Percentiles rank a stretch among this genome's conserved stretches.
These are phyloP conservation scores for Juglanconis sp. DNA, from an alignment of 2,329 filamentous ascomycete species.

Conservation along the genomic window DNA sequence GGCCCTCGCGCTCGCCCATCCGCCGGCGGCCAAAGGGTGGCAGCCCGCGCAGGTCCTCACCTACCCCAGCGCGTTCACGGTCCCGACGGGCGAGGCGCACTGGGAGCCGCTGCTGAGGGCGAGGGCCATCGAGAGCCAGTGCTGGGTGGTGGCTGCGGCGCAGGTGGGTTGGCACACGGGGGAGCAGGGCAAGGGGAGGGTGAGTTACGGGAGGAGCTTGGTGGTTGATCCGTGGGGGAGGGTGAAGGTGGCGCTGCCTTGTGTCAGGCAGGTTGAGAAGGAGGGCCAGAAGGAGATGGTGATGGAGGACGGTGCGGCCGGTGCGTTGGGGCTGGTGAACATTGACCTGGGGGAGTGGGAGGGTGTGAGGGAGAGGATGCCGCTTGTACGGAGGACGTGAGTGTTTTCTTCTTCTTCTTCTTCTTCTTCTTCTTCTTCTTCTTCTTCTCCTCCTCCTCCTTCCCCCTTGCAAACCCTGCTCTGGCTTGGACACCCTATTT, in stretches of 20 bases:
- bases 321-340: conserved; percentile 52
- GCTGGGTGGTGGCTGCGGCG: conserved; percentile 82
- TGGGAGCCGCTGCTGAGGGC: conserved; percentile 79
- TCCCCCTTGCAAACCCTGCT: neutral
- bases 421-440: neutral
- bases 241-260: conserved; percentile 58
- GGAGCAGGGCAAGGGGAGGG: conserved; percentile 47
- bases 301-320: conserved; percentile 34
- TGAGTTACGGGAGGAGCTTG: conserved; percentile 82
- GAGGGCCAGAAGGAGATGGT: conserved; percentile 44
- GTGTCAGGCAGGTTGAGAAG: conserved; percentile 40
- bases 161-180: conserved; percentile 66
- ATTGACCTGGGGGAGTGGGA: conserved; percentile 48
- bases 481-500: neutral
- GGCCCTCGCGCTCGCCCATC: conserved; percentile 59
- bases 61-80: conserved; percentile 88
- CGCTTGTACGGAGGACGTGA: conserved; percentile 49
- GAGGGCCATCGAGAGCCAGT: conserved; percentile 84
- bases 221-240: conserved; percentile 85
- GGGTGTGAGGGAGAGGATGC: conserved; percentile 50
- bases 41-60: conserved; percentile 68
- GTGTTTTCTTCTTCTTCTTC: conserved; percentile 26
- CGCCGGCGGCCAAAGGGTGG: conserved; percentile 30
- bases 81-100: conserved; percentile 79
- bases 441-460: neutral